phyloP scores from a whole-genome alignment of 805 yeast genomes.

The Ogataea siamensis region DNA sequence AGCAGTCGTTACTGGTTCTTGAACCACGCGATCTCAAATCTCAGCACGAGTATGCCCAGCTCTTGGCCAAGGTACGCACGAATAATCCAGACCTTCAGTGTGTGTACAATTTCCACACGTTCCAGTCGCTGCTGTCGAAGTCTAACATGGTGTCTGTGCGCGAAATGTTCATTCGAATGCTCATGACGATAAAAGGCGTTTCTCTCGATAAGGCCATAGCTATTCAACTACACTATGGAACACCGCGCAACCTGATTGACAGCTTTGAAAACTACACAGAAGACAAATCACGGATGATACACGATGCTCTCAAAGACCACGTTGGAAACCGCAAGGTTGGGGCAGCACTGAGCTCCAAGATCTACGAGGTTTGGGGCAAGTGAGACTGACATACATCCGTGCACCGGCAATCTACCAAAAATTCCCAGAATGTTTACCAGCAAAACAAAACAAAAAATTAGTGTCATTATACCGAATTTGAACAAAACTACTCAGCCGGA shows the following conservation, averaged over 20 bases:
- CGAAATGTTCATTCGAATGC: constrained; percentile 72
- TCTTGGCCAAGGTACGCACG: constrained; percentile 42
- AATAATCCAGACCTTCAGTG: constrained; percentile 32
- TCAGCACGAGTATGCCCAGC: constrained; percentile 48
- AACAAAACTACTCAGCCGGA: neutral
- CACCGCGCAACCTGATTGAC: constrained; percentile 61
- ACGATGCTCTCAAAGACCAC: constrained; percentile 37
- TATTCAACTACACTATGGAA: constrained; percentile 67
- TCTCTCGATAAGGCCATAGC: constrained; percentile 81
- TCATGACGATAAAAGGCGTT: constrained; percentile 78
- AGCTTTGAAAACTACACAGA: constrained; percentile 37
- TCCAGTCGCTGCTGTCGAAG: constrained; percentile 69
- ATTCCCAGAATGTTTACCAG: neutral
- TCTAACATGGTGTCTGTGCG: constrained; percentile 65
- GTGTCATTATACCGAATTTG: neutral
- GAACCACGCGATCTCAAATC: constrained; percentile 48
- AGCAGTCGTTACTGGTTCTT: constrained; percentile 45
- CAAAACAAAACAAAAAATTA: constrained; percentile 2
- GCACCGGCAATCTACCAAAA: constrained; percentile 4
- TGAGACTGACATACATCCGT: neutral
- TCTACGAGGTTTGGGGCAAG: constrained; percentile 58
- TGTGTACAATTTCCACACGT: constrained; percentile 50
- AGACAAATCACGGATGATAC: constrained; percentile 32
- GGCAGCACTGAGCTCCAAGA: constrained; percentile 46
- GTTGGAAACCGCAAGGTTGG: constrained; percentile 54